Evolutionary conservation across 1,139 yeast species (phyloP).

Genomic region (Kodamaea sp.): DNA sequence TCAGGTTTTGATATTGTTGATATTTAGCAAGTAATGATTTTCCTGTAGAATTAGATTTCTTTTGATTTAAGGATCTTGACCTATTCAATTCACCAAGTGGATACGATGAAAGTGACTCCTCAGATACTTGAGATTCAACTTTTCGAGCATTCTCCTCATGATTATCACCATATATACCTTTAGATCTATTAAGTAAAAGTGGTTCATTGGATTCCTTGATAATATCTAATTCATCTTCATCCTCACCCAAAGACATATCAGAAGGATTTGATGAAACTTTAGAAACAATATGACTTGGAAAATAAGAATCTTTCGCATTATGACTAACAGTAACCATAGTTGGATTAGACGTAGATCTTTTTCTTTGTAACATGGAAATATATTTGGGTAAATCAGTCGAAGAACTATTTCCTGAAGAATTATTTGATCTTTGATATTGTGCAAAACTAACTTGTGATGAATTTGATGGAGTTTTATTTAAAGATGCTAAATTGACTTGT

Average conservation of each 20-base stretch:
- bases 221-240: slow-evolving; percentile 18
- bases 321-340: slow-evolving; percentile 15
- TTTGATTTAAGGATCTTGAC: slow-evolving; percentile 31
- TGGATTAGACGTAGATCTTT: slow-evolving; percentile 24
- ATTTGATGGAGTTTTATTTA: slow-evolving; percentile 9
- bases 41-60: slow-evolving; percentile 20
- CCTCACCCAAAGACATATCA: slow-evolving; percentile 19
- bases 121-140: background rate
- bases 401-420: slow-evolving; percentile 26
- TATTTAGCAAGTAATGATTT: slow-evolving; percentile 26
- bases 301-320: slow-evolving; percentile 29
- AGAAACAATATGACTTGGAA: slow-evolving; percentile 22
- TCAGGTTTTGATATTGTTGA: slow-evolving; percentile 20
- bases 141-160: background rate
- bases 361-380: slow-evolving; percentile 10
- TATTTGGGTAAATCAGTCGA: slow-evolving; percentile 29
- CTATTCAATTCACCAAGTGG: slow-evolving; percentile 17
- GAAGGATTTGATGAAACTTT: slow-evolving; percentile 17
- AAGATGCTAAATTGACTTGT: slow-evolving; percentile 19
- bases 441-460: slow-evolving; percentile 27
- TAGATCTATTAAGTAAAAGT: slow-evolving; percentile 7
- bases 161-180: background rate
- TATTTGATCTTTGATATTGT: slow-evolving; percentile 24
- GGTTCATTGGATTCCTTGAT: slow-evolving; percentile 23
- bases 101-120: background rate